Percentiles rank a stretch among this genome's conserved stretches.
These are phyloP conservation scores for Solanum sparsipilum DNA, from an alignment of 257 asterid genomes.

Conservation along the genomic window DNA sequence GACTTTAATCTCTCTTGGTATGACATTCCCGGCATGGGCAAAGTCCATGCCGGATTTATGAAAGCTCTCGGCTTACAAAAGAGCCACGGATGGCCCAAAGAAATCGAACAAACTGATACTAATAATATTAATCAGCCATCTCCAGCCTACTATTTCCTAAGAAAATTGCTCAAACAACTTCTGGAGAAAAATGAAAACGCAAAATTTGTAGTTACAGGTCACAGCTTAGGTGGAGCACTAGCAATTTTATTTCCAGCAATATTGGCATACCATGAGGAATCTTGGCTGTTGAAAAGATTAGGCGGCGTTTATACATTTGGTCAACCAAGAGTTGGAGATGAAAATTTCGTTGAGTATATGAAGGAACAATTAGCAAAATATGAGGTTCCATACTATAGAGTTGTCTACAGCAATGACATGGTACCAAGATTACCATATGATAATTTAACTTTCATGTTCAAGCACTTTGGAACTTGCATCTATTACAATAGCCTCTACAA, in stretches of 20 bases:
- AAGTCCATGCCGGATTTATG: constrained; percentile 45
- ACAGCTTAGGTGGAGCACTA: constrained; percentile 68
- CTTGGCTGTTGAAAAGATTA: constrained; percentile 23
- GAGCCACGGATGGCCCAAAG: constrained; percentile 17
- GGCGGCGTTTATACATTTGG: constrained; percentile 51
- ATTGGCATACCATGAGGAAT: constrained; percentile 32
- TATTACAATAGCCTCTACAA: constrained; percentile 36
- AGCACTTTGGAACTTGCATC: constrained; percentile 56
- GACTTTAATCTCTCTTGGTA: constrained; percentile 42
- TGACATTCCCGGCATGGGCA: constrained; percentile 23
- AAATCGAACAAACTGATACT: neutral
- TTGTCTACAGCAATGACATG: constrained; percentile 45
- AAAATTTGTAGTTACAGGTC: constrained; percentile 41
- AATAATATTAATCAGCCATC: neutral
- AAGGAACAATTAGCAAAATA: constrained; percentile 6
- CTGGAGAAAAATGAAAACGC: neutral
- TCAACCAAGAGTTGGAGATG: constrained; percentile 66
- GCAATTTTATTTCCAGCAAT: constrained; percentile 45
- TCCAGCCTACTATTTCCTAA: constrained; percentile 28
- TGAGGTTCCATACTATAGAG: constrained; percentile 34
- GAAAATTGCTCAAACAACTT: constrained; percentile 13
- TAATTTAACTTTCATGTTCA: constrained; percentile 20
- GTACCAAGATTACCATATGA: constrained; percentile 58
- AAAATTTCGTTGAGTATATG: constrained; percentile 30
- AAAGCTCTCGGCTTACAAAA: constrained; percentile 47